Evolutionary conservation across 345 rosid genomes (phyloP), one percentile per base, ranked within the genome.

Genomic region (Cardamine chenopodiifolia): DNA sequence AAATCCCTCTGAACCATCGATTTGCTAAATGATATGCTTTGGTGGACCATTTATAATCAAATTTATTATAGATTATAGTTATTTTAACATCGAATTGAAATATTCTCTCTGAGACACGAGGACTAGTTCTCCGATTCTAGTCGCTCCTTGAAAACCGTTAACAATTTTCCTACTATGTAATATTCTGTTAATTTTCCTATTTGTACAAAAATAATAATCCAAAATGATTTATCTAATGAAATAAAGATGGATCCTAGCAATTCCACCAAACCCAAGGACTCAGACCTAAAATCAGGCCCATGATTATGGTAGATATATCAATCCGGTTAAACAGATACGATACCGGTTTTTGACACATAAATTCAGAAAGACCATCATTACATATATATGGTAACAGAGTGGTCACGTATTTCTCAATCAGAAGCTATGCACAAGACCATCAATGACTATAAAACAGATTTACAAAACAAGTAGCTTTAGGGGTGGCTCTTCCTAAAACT

Each of bases 91-190:
- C 71, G 71, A 73, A 18, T 56, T 73, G 78, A 32, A 31, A 55
- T 65, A 56, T 73, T 65, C 71, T 65, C 32, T 65, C 0, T 9
- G 35, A 64, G 56, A 54, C 77, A 73, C 77, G 57, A 64, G 64
- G 77, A 53, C 62, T 62, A 42, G 34, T 72, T 52, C 62, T 62
- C 62, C 76, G 23, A 64, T 72, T 39, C 62, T 62, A 22, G 69
- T 37, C 53, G 15, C 42, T 35, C 23, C 70, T 40, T 53, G 22
- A 71, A 48, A 49, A 53, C 62, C 20, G 26, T 19, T 31, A 52
- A 32, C 18, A 31, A 28, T 39, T 72, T 11, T 42, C 34, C 4
- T 19, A 56, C 42, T 28, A 23, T 47, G 34, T 57, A 44, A 14
- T 25, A 40, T 9, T 44, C 7, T 2, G 44, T 29, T 70, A 56